Base-by-base conservation (phyloP, 2,329 filamentous ascomycete genomes). In the Fusarium scirpi region DNA sequence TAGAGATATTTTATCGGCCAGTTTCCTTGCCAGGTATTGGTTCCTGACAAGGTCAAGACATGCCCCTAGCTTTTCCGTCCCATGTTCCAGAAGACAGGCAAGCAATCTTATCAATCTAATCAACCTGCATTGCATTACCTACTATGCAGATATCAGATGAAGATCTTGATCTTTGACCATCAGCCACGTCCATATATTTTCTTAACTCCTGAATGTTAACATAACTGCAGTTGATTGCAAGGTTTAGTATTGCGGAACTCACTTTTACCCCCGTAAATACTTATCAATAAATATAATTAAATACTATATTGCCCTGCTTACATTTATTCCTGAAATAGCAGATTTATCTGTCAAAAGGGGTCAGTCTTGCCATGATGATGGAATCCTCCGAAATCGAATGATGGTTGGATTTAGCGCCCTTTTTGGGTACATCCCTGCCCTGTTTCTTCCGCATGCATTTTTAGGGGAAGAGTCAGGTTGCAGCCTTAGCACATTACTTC, bases 81-180 rank as follows among this genome's bases (percentile, higher is more conserved):
- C 45, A 22, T 56, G 49, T 62, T 58, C 61, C 45, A 59, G 66
- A 60, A 54, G 48, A 22, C 34, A 34, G 10, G 25, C 22, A 67
- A 76, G 76, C 20, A 66, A 76, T 75, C 74, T 76, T 76, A 76
- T 76, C 74, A 74, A 76, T 76, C 74, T 68, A 56, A 76, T 76
- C 73, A 72, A 69, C 52, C 22, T 75, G 74, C 74, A 75, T 38
- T 38, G 7, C 24, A 25, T 25, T 25, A 24, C 24, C 24, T 24
- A 38, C 16, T 27, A 10, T 27, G 18, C 34, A 38, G 34, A 38
- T 38, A n/a, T 74, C 41, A 62, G 55, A 62, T 54, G 46, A 58
- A 73, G 71, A 70, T 74, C 67, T 59, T 63, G 71, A 70, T 74
- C 67, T 62, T 65, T 61, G 38, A 65, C 34, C 49, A 11, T 40